Conservation (phyloP, 108 stramenopile genomes). For the Pseudonitzschia multistriata region DNA sequence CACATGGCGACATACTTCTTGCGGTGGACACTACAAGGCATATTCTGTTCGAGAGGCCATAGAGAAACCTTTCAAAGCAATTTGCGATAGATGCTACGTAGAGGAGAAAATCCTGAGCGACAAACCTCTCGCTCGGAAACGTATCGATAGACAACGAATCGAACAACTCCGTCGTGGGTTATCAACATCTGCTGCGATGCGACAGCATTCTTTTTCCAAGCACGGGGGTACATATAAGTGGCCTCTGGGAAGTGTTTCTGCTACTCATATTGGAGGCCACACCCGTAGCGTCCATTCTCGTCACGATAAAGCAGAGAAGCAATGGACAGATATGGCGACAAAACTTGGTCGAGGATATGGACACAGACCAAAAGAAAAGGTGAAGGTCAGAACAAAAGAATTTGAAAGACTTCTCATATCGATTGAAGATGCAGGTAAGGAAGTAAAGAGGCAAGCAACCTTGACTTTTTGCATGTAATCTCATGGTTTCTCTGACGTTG, state of each 20-base stretch:
- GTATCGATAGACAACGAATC: slow-evolving; percentile 62
- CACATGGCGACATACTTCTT: slow-evolving; percentile 83
- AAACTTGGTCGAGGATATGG: slow-evolving; percentile 40
- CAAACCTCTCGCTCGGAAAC: slow-evolving; percentile 37
- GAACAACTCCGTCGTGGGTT: slow-evolving; percentile 76
- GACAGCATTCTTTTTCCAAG: slow-evolving; percentile 75
- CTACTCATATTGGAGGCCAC: slow-evolving; percentile 70
- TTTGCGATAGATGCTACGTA: slow-evolving; percentile 75
- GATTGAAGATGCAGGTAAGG: slow-evolving; percentile 79
- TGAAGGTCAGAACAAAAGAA: slow-evolving; percentile 63
- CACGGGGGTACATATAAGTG: slow-evolving; percentile 81
- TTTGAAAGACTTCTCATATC: slow-evolving; percentile 68
- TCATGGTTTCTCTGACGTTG: neutral
- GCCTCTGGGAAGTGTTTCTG: slow-evolving; percentile 73
- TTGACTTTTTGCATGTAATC: slow-evolving; percentile 1
- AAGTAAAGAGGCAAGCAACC: neutral
- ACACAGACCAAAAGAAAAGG: slow-evolving; percentile 52
- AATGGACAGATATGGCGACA: slow-evolving; percentile 70
- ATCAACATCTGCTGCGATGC: slow-evolving; percentile 69
- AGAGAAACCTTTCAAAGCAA: slow-evolving; percentile 48
- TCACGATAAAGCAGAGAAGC: slow-evolving; percentile 85
- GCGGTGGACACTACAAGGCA: slow-evolving; percentile 81
- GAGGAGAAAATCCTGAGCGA: slow-evolving; percentile 53
- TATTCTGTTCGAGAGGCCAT: slow-evolving; percentile 55
- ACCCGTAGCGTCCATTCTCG: slow-evolving; percentile 72